phyloP scores from a whole-genome alignment of 371 early-diverging fungal genomes.

The Mortierella polycephala region DNA sequence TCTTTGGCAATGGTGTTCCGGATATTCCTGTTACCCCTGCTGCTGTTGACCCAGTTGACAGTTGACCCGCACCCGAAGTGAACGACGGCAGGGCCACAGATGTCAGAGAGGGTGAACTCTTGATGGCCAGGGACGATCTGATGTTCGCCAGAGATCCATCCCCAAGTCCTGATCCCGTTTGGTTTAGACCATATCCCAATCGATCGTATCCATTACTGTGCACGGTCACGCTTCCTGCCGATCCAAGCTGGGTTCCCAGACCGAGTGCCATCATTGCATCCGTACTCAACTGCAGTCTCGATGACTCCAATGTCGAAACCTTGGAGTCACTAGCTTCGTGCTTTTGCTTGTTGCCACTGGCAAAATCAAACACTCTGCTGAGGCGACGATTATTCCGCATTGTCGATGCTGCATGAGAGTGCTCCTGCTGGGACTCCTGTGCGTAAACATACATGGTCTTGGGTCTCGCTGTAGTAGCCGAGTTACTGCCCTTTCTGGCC shows the following conservation, averaged over 20 bases:
- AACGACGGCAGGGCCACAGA: slow-evolving; percentile 14
- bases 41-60: background rate
- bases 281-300: slow-evolving; percentile 28
- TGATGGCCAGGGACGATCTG: slow-evolving; percentile 47
- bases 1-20: background rate
- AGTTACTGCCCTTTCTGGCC: background rate
- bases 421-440: slow-evolving; percentile 7
- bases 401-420: background rate
- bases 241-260: slow-evolving; percentile 35
- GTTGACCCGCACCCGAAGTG: background rate
- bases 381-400: slow-evolving; percentile 22
- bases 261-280: slow-evolving; percentile 47
- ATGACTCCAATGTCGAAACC: slow-evolving; percentile 38
- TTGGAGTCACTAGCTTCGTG: background rate
- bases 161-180: slow-evolving; percentile 14
- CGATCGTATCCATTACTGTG: slow-evolving; percentile 10
- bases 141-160: slow-evolving; percentile 31
- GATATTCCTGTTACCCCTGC: too few species aligned
- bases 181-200: slow-evolving; percentile 1
- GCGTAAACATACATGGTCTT: slow-evolving; percentile 30
- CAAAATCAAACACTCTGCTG: slow-evolving; percentile 45
- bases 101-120: slow-evolving; percentile 46
- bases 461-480: slow-evolving; percentile 17
- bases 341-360: slow-evolving; percentile 14
- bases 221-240: slow-evolving; percentile 26